Base-by-base conservation (phyloP, 2,329 filamentous ascomycete species). In the Fusarium nanum region DNA sequence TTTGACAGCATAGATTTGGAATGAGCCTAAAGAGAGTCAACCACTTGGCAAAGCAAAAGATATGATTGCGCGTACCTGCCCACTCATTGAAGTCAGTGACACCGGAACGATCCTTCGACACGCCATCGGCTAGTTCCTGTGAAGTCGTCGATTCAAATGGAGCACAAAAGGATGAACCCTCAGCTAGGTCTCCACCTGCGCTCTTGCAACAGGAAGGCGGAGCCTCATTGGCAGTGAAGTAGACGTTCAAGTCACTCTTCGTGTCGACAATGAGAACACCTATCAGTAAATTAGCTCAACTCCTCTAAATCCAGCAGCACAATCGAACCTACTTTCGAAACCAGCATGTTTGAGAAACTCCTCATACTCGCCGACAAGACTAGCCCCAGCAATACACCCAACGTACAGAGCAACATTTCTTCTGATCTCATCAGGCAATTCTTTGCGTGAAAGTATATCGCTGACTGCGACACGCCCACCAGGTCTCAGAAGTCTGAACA, bases 331-430 rank as follows among this genome's bases (percentile, higher is more conserved):
- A 85, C 86, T 81, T 58, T 73, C 42, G 66, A 89, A 89, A 0
- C 87, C 88, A 0, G 84, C 85, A 14, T 82, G 73, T 7, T 53
- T 52, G 6, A 91, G 75, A 75, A 83, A 90, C 10, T 48, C 37
- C 57, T 87, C 80, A 76, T 91, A 91, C 55, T 86, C 81, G 2
- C 34, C 67, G 1, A 87, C 80, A 59, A 78, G 75, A 64, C 86
- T 88, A 1, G 88, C 87, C 1, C 89, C 88, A 2, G 86, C 82
- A 28, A 91, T 81, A 64, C 89, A 91, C 0, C 88, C 88, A 4
- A 89, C 85, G 73, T 89, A 88, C 8, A 90, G 72, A 2, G 83
- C 83, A 25, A 88, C 78, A 68, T 84, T 80, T 3, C 78, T 77
- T 49, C 78, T 81, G n/a, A 91, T 73, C n/a, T 82, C 73, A 10